A percentile compares a stretch with the other conserved stretches of the same genome.
Evolutionary conservation across 345 rosid genomes (phyloP).

Genomic region (Populus euphratica): DNA sequence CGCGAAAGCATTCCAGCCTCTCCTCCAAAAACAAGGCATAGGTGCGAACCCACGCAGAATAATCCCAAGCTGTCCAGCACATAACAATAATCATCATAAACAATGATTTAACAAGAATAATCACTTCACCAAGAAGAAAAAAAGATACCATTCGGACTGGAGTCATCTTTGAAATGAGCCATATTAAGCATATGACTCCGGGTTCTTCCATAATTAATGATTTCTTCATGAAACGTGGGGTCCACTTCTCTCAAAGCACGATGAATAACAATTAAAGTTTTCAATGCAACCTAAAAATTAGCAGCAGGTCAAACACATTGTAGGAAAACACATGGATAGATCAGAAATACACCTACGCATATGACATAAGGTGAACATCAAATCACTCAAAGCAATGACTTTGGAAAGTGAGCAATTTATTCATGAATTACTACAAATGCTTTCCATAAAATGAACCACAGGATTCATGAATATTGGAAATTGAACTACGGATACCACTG

Average conservation of each 20-base stretch:
- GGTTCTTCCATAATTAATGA: slow-evolving; percentile 88
- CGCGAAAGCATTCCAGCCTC: slow-evolving; percentile 85
- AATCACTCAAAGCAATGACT: not conserved
- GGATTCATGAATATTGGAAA: not conserved
- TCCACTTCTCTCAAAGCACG: slow-evolving; percentile 98
- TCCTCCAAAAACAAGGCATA: slow-evolving; percentile 96
- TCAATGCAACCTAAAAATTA: slow-evolving; percentile 74
- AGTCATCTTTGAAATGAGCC: slow-evolving; percentile 98
- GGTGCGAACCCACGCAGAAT: slow-evolving; percentile 88
- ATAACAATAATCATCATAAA: slow-evolving; percentile 14
- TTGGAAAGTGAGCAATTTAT: not conserved
- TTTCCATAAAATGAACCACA: not conserved
- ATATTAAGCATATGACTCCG: slow-evolving; percentile 92
- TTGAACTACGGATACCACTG: not conserved
- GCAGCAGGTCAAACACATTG: slow-evolving; percentile 10
- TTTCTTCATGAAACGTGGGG: slow-evolving; percentile 92
- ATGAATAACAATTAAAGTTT: slow-evolving; percentile 85
- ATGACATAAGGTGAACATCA: slow-evolving; percentile 2
- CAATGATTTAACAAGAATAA: slow-evolving; percentile 15
- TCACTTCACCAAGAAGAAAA: not conserved
- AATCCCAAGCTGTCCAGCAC: slow-evolving; percentile 76
- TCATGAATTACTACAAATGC: not conserved
- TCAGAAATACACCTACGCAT: not conserved
- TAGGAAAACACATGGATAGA: not conserved
- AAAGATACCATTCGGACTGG: slow-evolving; percentile 77